Base-by-base conservation (phyloP, 257 asterid genomes). In the Salvia hispanica region DNA sequence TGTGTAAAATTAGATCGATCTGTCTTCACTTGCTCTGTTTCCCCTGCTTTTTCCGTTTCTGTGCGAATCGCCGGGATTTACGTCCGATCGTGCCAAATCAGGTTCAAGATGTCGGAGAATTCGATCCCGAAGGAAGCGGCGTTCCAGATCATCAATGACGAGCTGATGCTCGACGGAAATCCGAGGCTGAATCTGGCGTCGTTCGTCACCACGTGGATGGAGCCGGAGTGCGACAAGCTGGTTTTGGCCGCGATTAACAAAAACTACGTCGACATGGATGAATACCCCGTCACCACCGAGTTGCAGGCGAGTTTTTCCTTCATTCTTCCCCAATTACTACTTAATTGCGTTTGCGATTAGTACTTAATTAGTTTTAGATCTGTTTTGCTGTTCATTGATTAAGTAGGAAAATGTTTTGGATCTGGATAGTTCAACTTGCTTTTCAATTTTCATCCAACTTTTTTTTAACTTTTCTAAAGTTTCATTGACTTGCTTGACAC, bases 71-170 rank as follows among this genome's bases (percentile, higher is more conserved):
- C 3, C 18, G 15, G 18, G 15, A 40, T 40, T n/a, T 39, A 43
- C 14, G 31, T 2, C 2, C 31, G 48, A 59, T 37, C 39, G 21
- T 3, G 9, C n/a, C 13, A 34, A 42, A 6, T 15, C 54, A 89
- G 96, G 86, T 87, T 71, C 43, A 85, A 79, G 80, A 79, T 89
- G 79, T 54, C 83, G 44, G 96, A 89, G 10, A 74, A 82, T 21
- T 89, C 96, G 53, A 83, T 89, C 5, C 96, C 96, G 16, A 89
- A 89, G 57, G 96, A 89, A 39, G 96, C 96, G 0, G 96, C 96
- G 1, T 89, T 46, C 63, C 96, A 87, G 79, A 89, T 89, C 55
- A 89, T 89, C 25, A 87, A 80, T 85, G 96, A 89, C 25, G 96
- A 89, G 67, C 89, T 87, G 3, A 89, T 89, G 95, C 70, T 89